These are phyloP conservation scores for Skeletonema potamos DNA, from an alignment of 108 stramenopile genomes.

Conservation along the genomic window DNA sequence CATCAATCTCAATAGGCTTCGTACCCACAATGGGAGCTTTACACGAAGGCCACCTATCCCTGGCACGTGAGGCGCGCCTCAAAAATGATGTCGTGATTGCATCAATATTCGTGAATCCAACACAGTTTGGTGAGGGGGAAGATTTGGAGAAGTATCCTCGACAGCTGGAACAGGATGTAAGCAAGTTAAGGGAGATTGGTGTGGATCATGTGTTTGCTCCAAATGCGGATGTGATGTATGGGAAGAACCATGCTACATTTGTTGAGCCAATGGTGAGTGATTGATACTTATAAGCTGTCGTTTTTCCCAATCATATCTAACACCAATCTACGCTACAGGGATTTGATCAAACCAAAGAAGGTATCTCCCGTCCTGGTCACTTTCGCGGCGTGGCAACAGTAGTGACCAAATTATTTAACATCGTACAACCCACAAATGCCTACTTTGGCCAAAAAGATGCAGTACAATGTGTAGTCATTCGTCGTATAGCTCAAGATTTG, in stretches of 20 bases:
- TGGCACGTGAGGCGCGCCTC: conserved; percentile 69
- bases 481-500: conserved; percentile 84
- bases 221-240: conserved; percentile 68
- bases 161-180: conserved; percentile 82
- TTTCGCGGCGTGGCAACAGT: conserved; percentile 98
- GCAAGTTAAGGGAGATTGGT: conserved; percentile 60
- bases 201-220: conserved; percentile 88
- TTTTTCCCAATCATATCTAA: not conserved
- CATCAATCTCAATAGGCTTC: conserved; percentile 71
- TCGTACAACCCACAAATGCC: conserved; percentile 88
- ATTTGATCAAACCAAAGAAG: conserved; percentile 85
- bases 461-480: conserved; percentile 90
- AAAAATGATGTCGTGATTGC: conserved; percentile 88
- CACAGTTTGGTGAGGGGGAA: conserved; percentile 93
- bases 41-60: conserved; percentile 91
- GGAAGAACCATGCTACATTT: conserved; percentile 68
- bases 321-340: conserved; percentile 32
- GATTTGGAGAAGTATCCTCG: conserved; percentile 96
- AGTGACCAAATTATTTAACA: conserved; percentile 97
- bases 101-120: conserved; percentile 97
- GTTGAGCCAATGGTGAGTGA: conserved; percentile 59
- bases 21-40: conserved; percentile 99
- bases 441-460: conserved; percentile 99
- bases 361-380: conserved; percentile 84
- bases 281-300: not conserved